Evolutionary conservation across 1,139 yeast species (phyloP), one percentile per base, ranked within the genome.

Genomic region (Insectozyma bohioensis): DNA sequence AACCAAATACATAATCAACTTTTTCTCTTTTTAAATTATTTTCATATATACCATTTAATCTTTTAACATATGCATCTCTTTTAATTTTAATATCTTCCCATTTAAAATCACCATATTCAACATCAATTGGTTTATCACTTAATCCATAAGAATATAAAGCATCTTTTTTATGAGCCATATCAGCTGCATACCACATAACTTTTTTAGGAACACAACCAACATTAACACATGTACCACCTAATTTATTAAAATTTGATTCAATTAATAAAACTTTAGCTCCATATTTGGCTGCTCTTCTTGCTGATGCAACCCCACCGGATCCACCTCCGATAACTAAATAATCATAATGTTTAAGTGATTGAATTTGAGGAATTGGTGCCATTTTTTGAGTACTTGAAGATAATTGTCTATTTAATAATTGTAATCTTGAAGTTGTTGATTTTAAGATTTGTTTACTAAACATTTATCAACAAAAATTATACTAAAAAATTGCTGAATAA

Each of bases 191-290:
- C 98, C 98, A 92, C 97, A 92, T 90, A 32, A 94, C 88, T 60
- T 92, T 92, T 72, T 92, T 92, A 29, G 99, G 99, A 23, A 92
- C 98, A 72, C 99, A 92, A 12, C 99, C 99, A 27, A 90, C 98
- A 58, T 94, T 94, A 45, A 94, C 99, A 74, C 99, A 92, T 30
- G 99, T 94, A 26, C 99, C 99, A 36, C 98, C 98, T 61, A 94
- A 73, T 48, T 61, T 65, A 36, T 65, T 51, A 39, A 68, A 79
- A 38, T 80, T 77, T 24, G 86, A 78, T 60, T 92, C 98, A 38
- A 92, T 72, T 24, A 92, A 56, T 42, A 90, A 69, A 2, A 94
- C 84, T 48, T 87, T 86, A 20, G 94, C 95, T 17, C 98, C 98
- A 49, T 88, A 80, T 30, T 81, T 77, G 31, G 97, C 95, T 9